Base-by-base conservation (phyloP, 169 alveolate species). In the Cryptosporidium meleagridis region DNA sequence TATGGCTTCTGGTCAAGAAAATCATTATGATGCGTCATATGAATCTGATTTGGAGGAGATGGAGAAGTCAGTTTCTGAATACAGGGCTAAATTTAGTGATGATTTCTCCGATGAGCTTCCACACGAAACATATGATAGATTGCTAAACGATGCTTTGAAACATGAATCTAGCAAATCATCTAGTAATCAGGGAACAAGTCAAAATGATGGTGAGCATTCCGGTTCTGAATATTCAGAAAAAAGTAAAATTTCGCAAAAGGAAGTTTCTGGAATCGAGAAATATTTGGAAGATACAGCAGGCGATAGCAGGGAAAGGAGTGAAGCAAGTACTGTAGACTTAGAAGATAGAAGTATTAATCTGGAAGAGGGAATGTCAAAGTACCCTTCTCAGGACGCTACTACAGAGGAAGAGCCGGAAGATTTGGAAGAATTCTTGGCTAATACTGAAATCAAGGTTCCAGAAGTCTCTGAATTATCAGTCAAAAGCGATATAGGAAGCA, bases 11-110 rank as follows among this genome's bases (percentile, higher is more conserved):
- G 33, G 29, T 1, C 26, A 59, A 35, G 58, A 73, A 18, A 73
- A 52, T 23, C 69, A 73, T 26, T 73, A 55, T 33, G 86, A 73
- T 33, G 62, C 86, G 9, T 73, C 86, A 6, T 53, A 73, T 59
- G 86, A 73, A 2, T 35, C 52, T 7, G 35, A 26, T 8, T 33
- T 73, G 18, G 86, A 73, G n/a, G 86, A 55, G 16, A 26, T 73
- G 51, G 86, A 73, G 29, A 37, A 55, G 16, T 73, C 86, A 2
- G n/a, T 73, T 73, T 37, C 70, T 2, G 71, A 59, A n/a, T 73
- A 73, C 39, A 73, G 53, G 10, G 51, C 10, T 33, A 73, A 52
- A 12, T 53, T 31, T 8, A 65, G 37, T 12, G 86, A 51, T 4
- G 37, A 58, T 5, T 53, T 29, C 12, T 55, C 53, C 18, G 68